Evolutionary conservation across 257 asterid genomes (phyloP), one percentile per base, ranked within the genome.

Genomic region (Leonotis leonurus): DNA sequence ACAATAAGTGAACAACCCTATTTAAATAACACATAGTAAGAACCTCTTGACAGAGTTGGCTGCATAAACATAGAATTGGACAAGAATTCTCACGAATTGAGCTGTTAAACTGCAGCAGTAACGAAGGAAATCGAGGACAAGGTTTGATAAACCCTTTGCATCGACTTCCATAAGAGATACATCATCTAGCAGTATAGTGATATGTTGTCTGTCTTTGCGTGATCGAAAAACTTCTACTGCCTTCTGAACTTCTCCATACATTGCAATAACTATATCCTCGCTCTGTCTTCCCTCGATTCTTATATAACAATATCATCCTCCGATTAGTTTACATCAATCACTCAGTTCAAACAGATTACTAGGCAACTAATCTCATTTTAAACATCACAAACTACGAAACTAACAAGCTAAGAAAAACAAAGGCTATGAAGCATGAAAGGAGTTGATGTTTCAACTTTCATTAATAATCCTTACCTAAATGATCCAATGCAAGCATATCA

Each of bases 131-230:
- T 89, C 87, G 29, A 83, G 81, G 68, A 83, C 95, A 32, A 78
- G 75, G 73, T 82, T 78, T 32, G 89, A 77, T 5, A 72, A 82
- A 62, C 96, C 93, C 53, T 77, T 72, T 22, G 85, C 85, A 58
- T 83, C 94, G 67, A 87, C 87, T 85, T 93, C 97, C 90, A 93
- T 67, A 7, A 86, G 94, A 43, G 99, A 89, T 46, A 83, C 66
- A 65, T 93, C 96, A 66, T 93, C 99, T 61, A 89, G 82, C 60
- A 93, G 76, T 52, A 93, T 36, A 50, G 80, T 79, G 36, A 79
- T 48, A 36, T 77, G 73, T 12, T 65, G 69, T 39, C 45, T 57
- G 71, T 77, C 82, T 67, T 70, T 79, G 26, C 75, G 72, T 12
- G 76, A 60, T 44, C 32, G 78, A 77, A 68, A 78, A 52, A 69